These are phyloP conservation scores for Pichia norvegensis DNA, from an alignment of 1,139 yeast genomes.

Conservation along the genomic window DNA sequence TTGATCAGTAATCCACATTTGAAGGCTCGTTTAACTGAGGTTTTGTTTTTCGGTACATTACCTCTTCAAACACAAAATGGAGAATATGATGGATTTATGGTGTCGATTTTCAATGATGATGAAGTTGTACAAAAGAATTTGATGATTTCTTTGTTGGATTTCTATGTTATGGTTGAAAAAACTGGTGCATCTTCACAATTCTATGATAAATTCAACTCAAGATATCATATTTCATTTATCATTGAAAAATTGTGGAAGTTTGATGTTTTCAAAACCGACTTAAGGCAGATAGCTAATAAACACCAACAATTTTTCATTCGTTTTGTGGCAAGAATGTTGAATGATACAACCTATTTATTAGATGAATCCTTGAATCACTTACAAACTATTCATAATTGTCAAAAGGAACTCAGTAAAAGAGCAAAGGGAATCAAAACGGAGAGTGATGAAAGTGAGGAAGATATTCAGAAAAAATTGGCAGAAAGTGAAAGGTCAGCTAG, in stretches of 20 bases:
- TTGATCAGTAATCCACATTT: constrained; percentile 87
- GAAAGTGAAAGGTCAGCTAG: constrained; percentile 70
- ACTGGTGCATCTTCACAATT: constrained; percentile 95
- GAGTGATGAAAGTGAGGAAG: constrained; percentile 53
- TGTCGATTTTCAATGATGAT: constrained; percentile 56
- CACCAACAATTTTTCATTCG: constrained; percentile 79
- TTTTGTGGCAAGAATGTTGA: constrained; percentile 89
- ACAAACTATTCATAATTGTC: constrained; percentile 67
- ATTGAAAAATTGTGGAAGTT: constrained; percentile 79
- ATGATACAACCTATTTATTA: constrained; percentile 83
- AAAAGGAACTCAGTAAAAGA: constrained; percentile 45
- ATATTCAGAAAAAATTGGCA: constrained; percentile 46
- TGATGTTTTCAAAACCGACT: constrained; percentile 57
- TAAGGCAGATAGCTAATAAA: constrained; percentile 55
- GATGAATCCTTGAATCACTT: constrained; percentile 86
- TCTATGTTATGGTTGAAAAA: constrained; percentile 90
- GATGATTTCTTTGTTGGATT: constrained; percentile 75
- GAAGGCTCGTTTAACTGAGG: constrained; percentile 76
- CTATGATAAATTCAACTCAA: constrained; percentile 87
- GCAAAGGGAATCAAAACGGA: constrained; percentile 36
- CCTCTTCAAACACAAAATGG: constrained; percentile 32
- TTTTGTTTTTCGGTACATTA: constrained; percentile 68
- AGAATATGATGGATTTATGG: constrained; percentile 61
- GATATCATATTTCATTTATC: constrained; percentile 80
- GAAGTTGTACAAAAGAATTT: constrained; percentile 57